Conservation (phyloP, 163 green algal genomes). For the Coccomyxa subellipsoidea region DNA sequence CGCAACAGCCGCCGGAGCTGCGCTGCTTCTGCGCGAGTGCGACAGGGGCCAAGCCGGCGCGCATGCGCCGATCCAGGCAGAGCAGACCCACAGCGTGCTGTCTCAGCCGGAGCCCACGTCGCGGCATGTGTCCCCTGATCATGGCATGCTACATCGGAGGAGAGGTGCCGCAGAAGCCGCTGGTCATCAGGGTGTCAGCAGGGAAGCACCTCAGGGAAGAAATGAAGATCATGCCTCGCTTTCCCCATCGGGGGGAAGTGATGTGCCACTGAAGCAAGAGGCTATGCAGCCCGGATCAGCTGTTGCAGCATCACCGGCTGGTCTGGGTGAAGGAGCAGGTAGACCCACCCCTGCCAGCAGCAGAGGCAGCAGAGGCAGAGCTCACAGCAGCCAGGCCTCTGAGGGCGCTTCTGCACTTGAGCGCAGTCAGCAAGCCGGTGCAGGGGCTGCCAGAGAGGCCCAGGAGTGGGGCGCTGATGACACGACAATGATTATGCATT, state of each 20-base stretch:
- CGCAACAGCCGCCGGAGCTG: conserved; percentile 25
- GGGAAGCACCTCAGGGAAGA: neutral
- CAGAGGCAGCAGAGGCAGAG: too few species aligned
- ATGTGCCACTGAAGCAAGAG: too few species aligned
- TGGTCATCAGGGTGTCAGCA: neutral
- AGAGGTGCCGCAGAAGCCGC: neutral
- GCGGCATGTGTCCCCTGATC: neutral
- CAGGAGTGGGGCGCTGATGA: conserved; percentile 22
- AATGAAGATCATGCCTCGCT: neutral
- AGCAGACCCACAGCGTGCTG: neutral
- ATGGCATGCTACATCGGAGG: neutral
- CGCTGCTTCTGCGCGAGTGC: neutral
- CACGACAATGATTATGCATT: conserved; percentile 70
- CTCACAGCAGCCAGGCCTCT: too few species aligned
- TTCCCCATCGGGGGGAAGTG: too few species aligned
- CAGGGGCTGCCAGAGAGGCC: too few species aligned
- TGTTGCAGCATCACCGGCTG: too few species aligned
- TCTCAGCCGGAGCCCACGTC: neutral
- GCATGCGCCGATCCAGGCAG: neutral
- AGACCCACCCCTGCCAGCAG: too few species aligned
- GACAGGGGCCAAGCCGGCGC: neutral
- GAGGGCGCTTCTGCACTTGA: too few species aligned
- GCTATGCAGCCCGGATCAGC: too few species aligned
- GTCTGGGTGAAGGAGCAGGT: too few species aligned
- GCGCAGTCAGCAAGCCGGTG: too few species aligned